These are phyloP conservation scores for Verticillium klebahnii DNA, from an alignment of 2,329 filamentous ascomycete species.

Conservation along the genomic window DNA sequence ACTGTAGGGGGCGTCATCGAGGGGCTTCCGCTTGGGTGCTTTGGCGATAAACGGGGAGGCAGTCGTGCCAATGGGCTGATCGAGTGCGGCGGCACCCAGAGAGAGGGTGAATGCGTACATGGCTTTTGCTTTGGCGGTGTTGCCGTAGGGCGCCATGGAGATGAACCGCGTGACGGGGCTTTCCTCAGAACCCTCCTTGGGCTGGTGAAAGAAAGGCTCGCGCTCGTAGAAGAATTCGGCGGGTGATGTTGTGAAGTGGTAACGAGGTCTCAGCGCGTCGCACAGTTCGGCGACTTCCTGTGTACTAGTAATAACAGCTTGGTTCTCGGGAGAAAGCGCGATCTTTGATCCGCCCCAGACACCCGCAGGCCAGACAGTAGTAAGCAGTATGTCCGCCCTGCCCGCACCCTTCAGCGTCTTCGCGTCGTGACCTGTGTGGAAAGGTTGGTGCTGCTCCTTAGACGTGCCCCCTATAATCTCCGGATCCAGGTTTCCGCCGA, in stretches of 20 bases:
- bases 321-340: conserved; percentile 46
- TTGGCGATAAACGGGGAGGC: conserved; percentile 62
- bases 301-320: conserved; percentile 48
- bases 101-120: conserved; percentile 76
- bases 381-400: conserved; percentile 80
- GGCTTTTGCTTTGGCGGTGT: conserved; percentile 71
- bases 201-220: conserved; percentile 80
- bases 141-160: conserved; percentile 76
- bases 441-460: conserved; percentile 69
- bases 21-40: conserved; percentile 54
- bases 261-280: conserved; percentile 76
- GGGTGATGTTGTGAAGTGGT: conserved; percentile 75
- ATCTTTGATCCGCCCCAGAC: conserved; percentile 67
- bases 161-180: conserved; percentile 80
- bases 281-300: conserved; percentile 75
- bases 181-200: conserved; percentile 38
- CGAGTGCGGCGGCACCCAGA: conserved; percentile 52
- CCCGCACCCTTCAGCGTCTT: conserved; percentile 72
- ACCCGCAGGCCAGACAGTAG: conserved; percentile 75
- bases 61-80: conserved; percentile 67
- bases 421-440: conserved; percentile 73
- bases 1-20: conserved; percentile 43
- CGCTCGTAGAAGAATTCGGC: conserved; percentile 74
- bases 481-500: conserved; percentile 70
- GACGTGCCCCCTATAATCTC: conserved; percentile 58